Base-by-base conservation (phyloP, 2,329 filamentous ascomycete species). In the Pezicula neosporulosa region DNA sequence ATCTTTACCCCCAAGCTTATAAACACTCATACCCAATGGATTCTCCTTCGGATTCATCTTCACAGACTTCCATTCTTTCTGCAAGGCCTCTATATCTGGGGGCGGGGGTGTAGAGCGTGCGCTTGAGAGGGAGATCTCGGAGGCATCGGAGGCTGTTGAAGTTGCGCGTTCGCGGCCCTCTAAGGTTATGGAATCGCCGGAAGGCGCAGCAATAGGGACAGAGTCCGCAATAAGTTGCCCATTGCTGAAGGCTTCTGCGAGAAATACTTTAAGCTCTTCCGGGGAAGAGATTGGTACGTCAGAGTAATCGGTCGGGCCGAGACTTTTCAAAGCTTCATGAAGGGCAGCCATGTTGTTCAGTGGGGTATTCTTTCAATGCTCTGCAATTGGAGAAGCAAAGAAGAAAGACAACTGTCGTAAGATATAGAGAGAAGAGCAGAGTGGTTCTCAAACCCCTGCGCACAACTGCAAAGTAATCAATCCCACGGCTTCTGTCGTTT, bases 61-160 rank as follows among this genome's bases (percentile, higher is more conserved):
- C 63, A 92, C 72, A 39, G 90, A 87, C 68, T 95, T 96, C 41
- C 93, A 97, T 69, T 90, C 82, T 63, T 88, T 88, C 52, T 85
- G 83, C n/a, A 96, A 71, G 27, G 73, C 74, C 30, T 83, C 75
- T n/a, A 81, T 70, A 8, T 77, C 69, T 19, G 77, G 70, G 68
- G 46, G 63, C 18, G 58, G 62, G n/a, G 54, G 53, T 24, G 59
- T 44, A 6, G 73, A 68, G 47, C 79, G 75, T 7, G 74, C 77
- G 16, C 72, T 63, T 2, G 82, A 80, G 49, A 76, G 66, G 39
- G 75, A 74, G 48, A 84, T 70, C 55, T 83, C 75, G 43, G 76
- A 74, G 33, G 75, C 72, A 18, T 65, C 65, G 10, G 74, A 77
- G 49, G 73, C 68, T 50, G 77, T 78, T 10, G 80, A 77, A 50